A percentile compares a stretch with the other conserved stretches of the same genome.
phyloP scores from a whole-genome alignment of 2,329 filamentous ascomycete species.

The Venturia effusa region DNA sequence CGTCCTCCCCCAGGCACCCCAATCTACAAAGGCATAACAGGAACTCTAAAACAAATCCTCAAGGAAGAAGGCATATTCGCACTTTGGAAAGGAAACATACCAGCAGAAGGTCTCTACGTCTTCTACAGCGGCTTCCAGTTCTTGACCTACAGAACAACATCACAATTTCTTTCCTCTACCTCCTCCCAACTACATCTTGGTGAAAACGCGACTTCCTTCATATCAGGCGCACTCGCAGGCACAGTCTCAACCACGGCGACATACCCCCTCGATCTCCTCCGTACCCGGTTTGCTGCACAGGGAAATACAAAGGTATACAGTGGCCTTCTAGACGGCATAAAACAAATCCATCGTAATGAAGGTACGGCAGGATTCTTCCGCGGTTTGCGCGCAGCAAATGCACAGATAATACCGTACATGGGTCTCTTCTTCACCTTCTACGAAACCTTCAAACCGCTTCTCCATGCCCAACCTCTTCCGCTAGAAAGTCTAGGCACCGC shows the following conservation, averaged over 20 bases:
- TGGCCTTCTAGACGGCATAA: constrained; percentile 57
- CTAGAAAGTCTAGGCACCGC: constrained; percentile 57
- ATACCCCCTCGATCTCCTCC: constrained; percentile 85
- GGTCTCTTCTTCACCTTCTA: constrained; percentile 90
- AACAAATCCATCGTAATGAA: constrained; percentile 64
- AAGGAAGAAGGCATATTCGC: constrained; percentile 71
- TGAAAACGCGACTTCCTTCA: constrained; percentile 63
- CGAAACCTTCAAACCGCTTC: constrained; percentile 51
- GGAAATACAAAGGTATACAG: constrained; percentile 69
- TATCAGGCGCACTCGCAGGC: constrained; percentile 74
- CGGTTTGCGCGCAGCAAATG: constrained; percentile 68
- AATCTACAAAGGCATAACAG: constrained; percentile 63
- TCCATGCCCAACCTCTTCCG: constrained; percentile 40
- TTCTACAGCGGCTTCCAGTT: constrained; percentile 87
- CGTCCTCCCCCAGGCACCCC: constrained; percentile 36
- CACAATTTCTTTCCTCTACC: constrained; percentile 45
- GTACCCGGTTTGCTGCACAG: constrained; percentile 94
- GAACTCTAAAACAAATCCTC: constrained; percentile 67
- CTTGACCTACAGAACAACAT: constrained; percentile 69
- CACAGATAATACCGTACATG: constrained; percentile 93
- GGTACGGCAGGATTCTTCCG: constrained; percentile 76
- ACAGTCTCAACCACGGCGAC: constrained; percentile 71
- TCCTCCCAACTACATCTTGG: constrained; percentile 41
- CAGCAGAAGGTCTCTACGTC: constrained; percentile 88
- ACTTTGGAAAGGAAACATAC: constrained; percentile 96